Percentiles rank a stretch among this genome's conserved stretches.
Conservation (phyloP, 1,139 yeast species). For the Candida sanyaensis region DNA sequence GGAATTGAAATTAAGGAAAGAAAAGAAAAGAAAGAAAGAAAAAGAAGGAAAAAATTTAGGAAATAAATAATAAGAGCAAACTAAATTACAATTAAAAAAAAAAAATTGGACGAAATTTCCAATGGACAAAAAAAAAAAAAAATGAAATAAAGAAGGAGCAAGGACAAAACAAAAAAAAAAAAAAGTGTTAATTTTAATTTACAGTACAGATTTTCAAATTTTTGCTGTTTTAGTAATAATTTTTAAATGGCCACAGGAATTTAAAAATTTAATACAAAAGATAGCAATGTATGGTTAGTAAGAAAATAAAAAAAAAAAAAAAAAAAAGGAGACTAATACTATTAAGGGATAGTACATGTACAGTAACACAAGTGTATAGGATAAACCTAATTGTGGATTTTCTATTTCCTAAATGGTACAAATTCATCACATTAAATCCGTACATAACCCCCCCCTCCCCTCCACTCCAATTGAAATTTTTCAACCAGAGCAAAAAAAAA, state of each 20-base stretch:
- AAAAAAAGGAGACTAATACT: not conserved
- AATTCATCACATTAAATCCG: not conserved
- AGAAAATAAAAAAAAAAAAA: too few relatives aligned
- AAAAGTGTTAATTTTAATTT: too few relatives aligned
- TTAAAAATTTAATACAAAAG: not conserved
- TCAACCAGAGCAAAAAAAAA: not conserved
- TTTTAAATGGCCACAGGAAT: not conserved
- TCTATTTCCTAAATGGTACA: not conserved
- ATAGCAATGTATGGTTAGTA: not conserved
- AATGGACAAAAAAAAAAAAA: slow-evolving; percentile 3
- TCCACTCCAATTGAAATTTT: not conserved
- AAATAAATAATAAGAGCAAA: not conserved
- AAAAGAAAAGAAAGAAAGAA: slow-evolving; percentile 3
- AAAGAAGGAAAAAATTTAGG: slow-evolving; percentile 1
- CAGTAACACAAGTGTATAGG: not conserved
- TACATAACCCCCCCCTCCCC: not conserved
- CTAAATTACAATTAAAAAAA: not conserved
- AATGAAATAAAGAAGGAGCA: not conserved
- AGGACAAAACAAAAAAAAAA: not conserved
- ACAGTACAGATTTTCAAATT: not conserved
- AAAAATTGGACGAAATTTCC: slow-evolving; percentile 2
- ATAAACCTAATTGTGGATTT: not conserved
- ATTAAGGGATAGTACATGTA: not conserved
- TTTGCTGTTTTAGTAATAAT: slow-evolving; percentile 1
- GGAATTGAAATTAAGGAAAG: slow-evolving; percentile 32